Evolutionary conservation across 768 basidiomycete species (phyloP), one percentile per base, ranked within the genome.

Genomic region (Glaciozyma martinii): DNA sequence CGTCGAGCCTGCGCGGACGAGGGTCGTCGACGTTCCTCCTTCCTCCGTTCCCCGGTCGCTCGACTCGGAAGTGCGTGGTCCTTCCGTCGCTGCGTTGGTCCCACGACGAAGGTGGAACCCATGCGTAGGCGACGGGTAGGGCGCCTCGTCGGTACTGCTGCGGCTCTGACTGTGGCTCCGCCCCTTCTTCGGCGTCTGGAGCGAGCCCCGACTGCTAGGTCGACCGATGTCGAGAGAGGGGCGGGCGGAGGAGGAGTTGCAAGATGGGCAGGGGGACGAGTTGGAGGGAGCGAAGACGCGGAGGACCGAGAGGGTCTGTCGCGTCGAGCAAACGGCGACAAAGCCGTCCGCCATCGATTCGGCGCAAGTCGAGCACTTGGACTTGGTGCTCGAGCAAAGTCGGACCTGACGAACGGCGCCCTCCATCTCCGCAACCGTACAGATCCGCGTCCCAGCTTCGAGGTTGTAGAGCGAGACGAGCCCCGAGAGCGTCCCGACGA

Each of bases 321-420:
- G 82, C n/a, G 85, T 81, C 0, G 88, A 87, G 66, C 87, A 81
- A 10, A 84, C 80, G 27, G 87, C 75, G 50, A 82, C 77, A 72
- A 92, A 80, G 63, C 84, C 85, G 70, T 88, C 86, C 37, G 80
- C 75, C 0, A 84, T 82, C 18, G 81, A 79, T 65, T 88, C 84
- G 27, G 85, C 84, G 73, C 92, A 95, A 54, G 81, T 82, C 55
- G 78, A 79, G 74, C 92, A 95, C 5, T 78, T 81, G 66, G 81
- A 82, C 32, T 37, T 44, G 16, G 6, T 2, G 1, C 55, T 55
- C 16, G 59, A 27, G 21, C 50, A 37, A 23, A 92, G 76, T 30
- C 83, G 81, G n/a, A 94, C 71, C 59, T 81, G 78, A 59, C 78
- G 82, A 72, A 90, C 78, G 16, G 77, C 75, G 3, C 85, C 87